Base-by-base conservation (phyloP, 768 basidiomycete species). In the Guyanaporus albipodus region DNA sequence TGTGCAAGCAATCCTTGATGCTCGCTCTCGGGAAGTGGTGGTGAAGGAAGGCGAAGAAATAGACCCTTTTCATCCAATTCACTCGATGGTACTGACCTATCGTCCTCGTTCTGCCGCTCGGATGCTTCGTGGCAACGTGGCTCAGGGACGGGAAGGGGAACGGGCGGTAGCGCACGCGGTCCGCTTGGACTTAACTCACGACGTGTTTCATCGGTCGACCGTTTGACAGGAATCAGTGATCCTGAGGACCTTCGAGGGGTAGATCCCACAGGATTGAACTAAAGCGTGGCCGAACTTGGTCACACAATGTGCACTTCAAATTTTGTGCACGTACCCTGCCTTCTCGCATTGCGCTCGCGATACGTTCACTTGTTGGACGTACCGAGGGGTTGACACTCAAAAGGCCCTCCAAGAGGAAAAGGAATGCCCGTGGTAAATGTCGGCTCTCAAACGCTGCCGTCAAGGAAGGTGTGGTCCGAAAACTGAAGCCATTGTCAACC, bases 351-450 rank as follows among this genome's bases (percentile, higher is more conserved):
- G 84, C 90, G 22, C 61, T 64, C n/a, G 74, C 63, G 12, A 94
- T 83, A 40, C 83, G 76, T 52, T 91, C 87, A 38, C 82, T 82
- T 0, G 81, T 78, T 8, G 88, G 87, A 42, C 92, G 74, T n/a
- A 63, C 64, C 4, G 68, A 61, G 0, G 91, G 83, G 3, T 64
- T 65, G 27, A 83, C 73, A 50, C 82, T 77, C 48, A 93, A 65
- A 34, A 95, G 71, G 46, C 77, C 75, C 50, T 91, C 87, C 22
- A 95, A 69, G 12, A 94, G 66, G 2, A 87, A 71, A 5, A 93
- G 70, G 50, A 83, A 83, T 6, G 84, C 74, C 4, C 79, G 70
- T 3, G 91, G 87, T 0, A 95, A 67, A 33, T 83, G 77, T n/a
- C 92, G 76, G 4, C 80, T 70, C 50, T 83, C 80, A 51, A 91